Evolutionary conservation across 2,329 filamentous ascomycete genomes (phyloP).

Genomic region (Whalleya microplaca): DNA sequence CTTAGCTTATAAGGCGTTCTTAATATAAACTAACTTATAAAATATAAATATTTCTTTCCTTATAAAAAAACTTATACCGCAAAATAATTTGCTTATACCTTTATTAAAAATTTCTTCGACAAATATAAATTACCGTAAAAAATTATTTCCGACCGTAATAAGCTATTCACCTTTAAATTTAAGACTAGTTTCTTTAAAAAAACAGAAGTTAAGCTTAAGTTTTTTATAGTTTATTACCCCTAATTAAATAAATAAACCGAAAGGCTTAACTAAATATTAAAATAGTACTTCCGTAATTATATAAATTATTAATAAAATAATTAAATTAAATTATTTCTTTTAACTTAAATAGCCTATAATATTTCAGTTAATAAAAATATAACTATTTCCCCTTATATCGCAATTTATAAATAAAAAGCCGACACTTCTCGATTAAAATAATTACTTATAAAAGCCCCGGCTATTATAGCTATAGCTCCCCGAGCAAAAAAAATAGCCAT

Average conservation of each 20-base stretch:
- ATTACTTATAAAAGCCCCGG: no score
- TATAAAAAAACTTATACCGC: background rate
- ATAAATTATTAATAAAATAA: no score
- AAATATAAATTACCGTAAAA: background rate
- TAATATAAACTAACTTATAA: no score
- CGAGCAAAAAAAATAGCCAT: background rate
- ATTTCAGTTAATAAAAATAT: no score
- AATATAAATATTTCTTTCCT: no score
- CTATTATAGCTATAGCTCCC: no score
- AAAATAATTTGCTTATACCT: background rate
- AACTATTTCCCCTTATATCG: no score
- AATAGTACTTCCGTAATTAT: conserved; percentile 8
- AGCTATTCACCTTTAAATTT: conserved; percentile 8
- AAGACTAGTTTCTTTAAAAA: background rate
- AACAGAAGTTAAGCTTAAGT: background rate
- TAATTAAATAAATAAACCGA: conserved; percentile 11
- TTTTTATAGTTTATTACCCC: conserved; percentile 1
- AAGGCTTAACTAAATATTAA: conserved; percentile 3
- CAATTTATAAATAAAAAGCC: conserved; percentile 1
- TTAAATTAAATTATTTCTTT: no score
- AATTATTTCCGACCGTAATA: background rate
- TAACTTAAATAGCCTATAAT: no score
- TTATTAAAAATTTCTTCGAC: background rate
- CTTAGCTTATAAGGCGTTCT: no score
- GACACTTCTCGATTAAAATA: no score